Evolutionary conservation across 345 rosid species (phyloP), one percentile per base, ranked within the genome.

Genomic region (Lumnitzera littorea): DNA sequence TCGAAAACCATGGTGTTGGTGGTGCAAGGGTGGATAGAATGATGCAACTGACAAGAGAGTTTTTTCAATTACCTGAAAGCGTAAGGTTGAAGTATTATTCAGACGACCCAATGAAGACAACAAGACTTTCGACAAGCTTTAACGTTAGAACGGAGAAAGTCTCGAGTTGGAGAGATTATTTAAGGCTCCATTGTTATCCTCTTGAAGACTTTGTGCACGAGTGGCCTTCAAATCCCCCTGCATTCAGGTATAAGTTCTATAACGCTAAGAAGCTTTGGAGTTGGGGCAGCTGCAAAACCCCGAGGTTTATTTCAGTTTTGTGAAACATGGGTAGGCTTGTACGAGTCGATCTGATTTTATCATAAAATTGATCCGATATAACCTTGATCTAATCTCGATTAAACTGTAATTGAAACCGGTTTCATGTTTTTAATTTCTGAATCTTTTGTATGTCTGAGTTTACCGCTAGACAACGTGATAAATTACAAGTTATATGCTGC

Each of bases 161-260:
- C 41, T 55, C 85, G 12, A 89, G 82, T 67, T 91, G 96, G 96
- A 89, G 96, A 65, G 98, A 89, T 66, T 89, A 61, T 72, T 71
- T 89, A 48, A 73, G 96, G 54, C 75, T 87, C 62, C 96, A 87
- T 55, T 91, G 98, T 60, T 79, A 73, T 68, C 96, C 96, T 43
- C 76, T 91, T 2, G 68, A 79, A 41, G 81, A 82, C 17, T 84
- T 72, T 62, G 59, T 81, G 9, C 56, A 76, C 2, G 91, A 89
- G 15, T 87, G 96, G 98, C 98, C 98, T 41, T 65, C 81, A 12
- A 85, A 71, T 62, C 98, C 98, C 13, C 65, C 78, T 5, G 79
- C 80, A 1, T 85, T 89, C 75, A 77, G 82, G 91, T 82, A 41
- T 36, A 2, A 24, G 10, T 12, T 57, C 24, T 11, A 58, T 1